Percentiles rank a stretch among this genome's conserved stretches.
Evolutionary conservation across 2,329 filamentous ascomycete genomes (phyloP).

Genomic region (Aspergillus sp.): DNA sequence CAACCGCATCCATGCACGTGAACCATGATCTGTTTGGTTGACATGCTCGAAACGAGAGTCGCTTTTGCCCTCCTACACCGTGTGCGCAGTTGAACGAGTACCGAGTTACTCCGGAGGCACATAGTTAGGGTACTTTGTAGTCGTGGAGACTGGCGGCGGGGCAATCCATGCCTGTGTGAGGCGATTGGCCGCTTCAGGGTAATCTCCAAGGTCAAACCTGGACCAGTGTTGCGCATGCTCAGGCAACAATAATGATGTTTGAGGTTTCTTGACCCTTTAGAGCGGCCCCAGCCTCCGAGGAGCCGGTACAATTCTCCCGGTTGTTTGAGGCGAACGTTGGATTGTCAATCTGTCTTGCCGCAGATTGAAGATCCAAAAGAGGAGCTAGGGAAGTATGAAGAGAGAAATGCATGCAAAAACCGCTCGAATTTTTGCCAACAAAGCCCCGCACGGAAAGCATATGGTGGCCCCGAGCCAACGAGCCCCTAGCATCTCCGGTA

Average conservation of each 20-base stretch:
- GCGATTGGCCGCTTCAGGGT: neutral
- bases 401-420: slow-evolving; percentile 13
- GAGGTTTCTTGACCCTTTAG: neutral
- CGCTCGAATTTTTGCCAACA: slow-evolving; percentile 9
- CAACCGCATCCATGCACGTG: slow-evolving; percentile 14
- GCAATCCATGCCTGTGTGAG: neutral
- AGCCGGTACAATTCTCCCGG: slow-evolving; percentile 5
- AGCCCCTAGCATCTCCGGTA: slow-evolving; percentile 20
- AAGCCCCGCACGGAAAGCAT: slow-evolving; percentile 13
- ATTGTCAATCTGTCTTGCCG: slow-evolving; percentile 5
- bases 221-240: neutral
- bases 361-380: slow-evolving; percentile 4
- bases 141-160: neutral
- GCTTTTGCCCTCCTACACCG: neutral
- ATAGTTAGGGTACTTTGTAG: neutral
- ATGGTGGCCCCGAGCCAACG: slow-evolving; percentile 16
- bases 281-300: slow-evolving; percentile 4
- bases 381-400: slow-evolving; percentile 10
- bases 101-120: neutral
- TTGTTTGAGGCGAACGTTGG: slow-evolving; percentile 11
- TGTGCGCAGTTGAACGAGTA: neutral
- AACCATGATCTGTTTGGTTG: slow-evolving; percentile 5
- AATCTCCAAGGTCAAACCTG: neutral
- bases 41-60: neutral
- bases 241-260: neutral